Evolutionary conservation across 306 rosid species (phyloP), one percentile per base, ranked within the genome.

Genomic region (Quillaja saponaria): DNA sequence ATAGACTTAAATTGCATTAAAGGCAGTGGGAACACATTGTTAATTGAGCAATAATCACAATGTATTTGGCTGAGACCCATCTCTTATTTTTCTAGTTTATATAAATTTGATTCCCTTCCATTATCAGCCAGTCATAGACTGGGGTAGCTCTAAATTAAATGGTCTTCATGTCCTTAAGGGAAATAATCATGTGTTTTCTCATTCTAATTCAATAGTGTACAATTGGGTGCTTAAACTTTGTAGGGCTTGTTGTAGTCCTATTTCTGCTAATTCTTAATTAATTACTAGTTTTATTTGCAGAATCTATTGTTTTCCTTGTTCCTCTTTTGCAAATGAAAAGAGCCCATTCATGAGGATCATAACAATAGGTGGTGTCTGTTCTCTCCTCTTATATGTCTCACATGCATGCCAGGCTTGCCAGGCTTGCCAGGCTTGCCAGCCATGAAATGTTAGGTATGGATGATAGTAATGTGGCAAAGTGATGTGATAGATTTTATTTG

Each of bases 11-110:
- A 80, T 64, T 60, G 81, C 83, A 80, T 71, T 83, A 13, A 77
- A 71, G 59, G 48, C 75, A 50, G 83, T 80, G 85, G 88, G 85
- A 71, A 71, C 88, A 73, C 69, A 41, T 17, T 50, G 77, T n/a
- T 74, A 68, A 71, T 64, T 68, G 65, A 33, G 76, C 80, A 72
- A 66, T 79, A 54, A 66, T 58, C 61, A 63, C 28, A 52, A 71
- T 68, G 71, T 80, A n/a, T n/a, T n/a, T n/a, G 47, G 34, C 35
- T 54, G 20, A 28, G 61, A 28, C 38, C 49, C 64, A 9, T 33
- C 49, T 55, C 34, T 14, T 63, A 28, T 67, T 52, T 69, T n/a
- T n/a, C n/a, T n/a, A n/a, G n/a, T n/a, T n/a, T n/a, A n/a, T n/a
- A n/a, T n/a, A n/a, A n/a, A n/a, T n/a, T n/a, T n/a, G n/a, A n/a